Percentiles rank a stretch among this genome's conserved stretches.
Conservation (phyloP, 2,329 filamentous ascomycete species). For the Pseudomassariella vexata region DNA sequence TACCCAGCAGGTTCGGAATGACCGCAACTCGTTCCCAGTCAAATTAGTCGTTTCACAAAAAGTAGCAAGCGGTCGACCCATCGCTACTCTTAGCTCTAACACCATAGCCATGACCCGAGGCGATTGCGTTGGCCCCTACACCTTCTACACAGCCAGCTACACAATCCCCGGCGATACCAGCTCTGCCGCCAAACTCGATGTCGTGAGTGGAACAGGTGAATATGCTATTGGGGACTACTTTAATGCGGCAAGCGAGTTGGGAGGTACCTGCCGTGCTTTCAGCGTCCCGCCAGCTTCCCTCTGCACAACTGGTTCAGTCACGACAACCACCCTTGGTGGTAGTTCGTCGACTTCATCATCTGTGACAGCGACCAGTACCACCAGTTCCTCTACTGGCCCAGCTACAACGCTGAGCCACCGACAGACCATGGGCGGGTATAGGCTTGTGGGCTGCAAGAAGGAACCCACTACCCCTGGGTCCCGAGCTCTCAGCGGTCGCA, state of each 20-base stretch:
- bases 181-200: constrained; percentile 38
- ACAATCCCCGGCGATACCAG: constrained; percentile 38
- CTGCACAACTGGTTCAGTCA: constrained; percentile 13
- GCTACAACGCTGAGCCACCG: constrained; percentile 29
- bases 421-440: constrained; percentile 35
- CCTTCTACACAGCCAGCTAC: constrained; percentile 37
- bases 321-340: not conserved
- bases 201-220: constrained; percentile 31
- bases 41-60: constrained; percentile 39
- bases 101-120: constrained; percentile 35
- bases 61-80: constrained; percentile 29
- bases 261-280: constrained; percentile 37
- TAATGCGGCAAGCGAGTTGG: constrained; percentile 38
- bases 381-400: constrained; percentile 21
- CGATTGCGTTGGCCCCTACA: constrained; percentile 40
- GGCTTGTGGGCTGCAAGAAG: constrained; percentile 41
- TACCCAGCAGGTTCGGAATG: constrained; percentile 43
- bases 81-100: constrained; percentile 32
- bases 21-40: constrained; percentile 34
- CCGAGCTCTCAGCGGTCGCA: constrained; percentile 36
- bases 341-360: constrained; percentile 15
- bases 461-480: constrained; percentile 31
- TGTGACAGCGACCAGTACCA: constrained; percentile 15
- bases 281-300: constrained; percentile 24
- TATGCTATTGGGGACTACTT: constrained; percentile 38